Evolutionary conservation across 2,329 filamentous ascomycete genomes (phyloP), one percentile per base, ranked within the genome.

Genomic region (Aureobasidium sp.): DNA sequence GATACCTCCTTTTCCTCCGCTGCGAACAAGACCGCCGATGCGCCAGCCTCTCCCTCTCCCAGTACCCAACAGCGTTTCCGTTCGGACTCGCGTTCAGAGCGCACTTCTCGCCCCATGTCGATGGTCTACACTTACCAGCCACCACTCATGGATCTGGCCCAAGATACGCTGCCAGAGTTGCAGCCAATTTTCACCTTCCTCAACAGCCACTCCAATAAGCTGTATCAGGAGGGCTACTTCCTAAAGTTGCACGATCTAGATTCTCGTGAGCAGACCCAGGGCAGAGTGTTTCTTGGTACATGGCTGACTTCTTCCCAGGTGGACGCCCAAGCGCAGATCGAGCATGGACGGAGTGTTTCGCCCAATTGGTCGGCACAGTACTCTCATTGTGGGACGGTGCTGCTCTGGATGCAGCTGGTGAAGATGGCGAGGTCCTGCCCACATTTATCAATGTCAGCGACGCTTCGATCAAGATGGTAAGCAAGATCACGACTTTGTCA

Each of bases 161-260:
- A 87, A 67, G 91, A 97, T 72, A 96, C 90, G 33, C 85, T 94
- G 65, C 91, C 94, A 40, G 94, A 99, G 80, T 81, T 99, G 65
- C 89, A 91, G 77, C 93, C 92, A 66, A 92, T 97, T 70, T 97
- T 97, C 75, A 90, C 85, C 64, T 94, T 91, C 71, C 82, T 99
- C 67, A 97, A 96, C 77, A 94, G 88, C 75, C 94, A 99, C 74
- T 88, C 86, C 62, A 97, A 97, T 75, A 97, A 97, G 77, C 79
- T 97, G 61, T 99, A 97, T 73, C 92, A 97, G 68, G 94, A 99
- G 77, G 94, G 94, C 40, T 99, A 97, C 72, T 97, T 99, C 68
- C 77, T 99, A 68, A 99, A 97, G 76, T 79, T 99, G 53, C 93
- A 97, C 74, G 94, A 99, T 74, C 86, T 96, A 68, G 95, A 97